These are phyloP conservation scores for Arthroderma uncinatum DNA, from an alignment of 2,329 filamentous ascomycete genomes.

Conservation along the genomic window DNA sequence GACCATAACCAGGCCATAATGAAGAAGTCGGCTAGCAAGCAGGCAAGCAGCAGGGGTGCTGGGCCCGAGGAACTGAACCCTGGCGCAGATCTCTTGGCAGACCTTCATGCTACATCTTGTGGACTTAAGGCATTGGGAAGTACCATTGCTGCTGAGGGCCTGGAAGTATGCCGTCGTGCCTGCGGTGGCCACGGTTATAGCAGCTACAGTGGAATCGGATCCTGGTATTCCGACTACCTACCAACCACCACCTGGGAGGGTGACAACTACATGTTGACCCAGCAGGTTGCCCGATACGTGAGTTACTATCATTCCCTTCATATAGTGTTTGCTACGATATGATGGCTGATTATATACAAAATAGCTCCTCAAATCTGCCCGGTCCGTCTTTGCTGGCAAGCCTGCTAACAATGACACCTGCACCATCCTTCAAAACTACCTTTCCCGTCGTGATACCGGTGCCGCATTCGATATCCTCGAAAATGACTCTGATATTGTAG, in stretches of 20 bases:
- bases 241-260: constrained; percentile 64
- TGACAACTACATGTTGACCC: constrained; percentile 73
- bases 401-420: constrained; percentile 57
- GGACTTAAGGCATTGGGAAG: constrained; percentile 64
- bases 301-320: constrained; percentile 18
- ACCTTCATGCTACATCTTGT: constrained; percentile 66
- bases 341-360: not conserved
- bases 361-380: constrained; percentile 60
- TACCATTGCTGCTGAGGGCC: constrained; percentile 60
- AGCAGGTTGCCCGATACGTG: constrained; percentile 64
- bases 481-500: constrained; percentile 58
- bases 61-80: constrained; percentile 58
- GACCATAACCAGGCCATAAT: constrained; percentile 61
- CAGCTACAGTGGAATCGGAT: constrained; percentile 63
- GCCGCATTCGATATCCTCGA: constrained; percentile 64
- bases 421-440: constrained; percentile 53
- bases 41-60: constrained; percentile 42
- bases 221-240: constrained; percentile 64
- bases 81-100: constrained; percentile 57
- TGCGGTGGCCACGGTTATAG: constrained; percentile 66
- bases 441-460: constrained; percentile 55
- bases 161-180: constrained; percentile 62
- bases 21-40: constrained; percentile 34
- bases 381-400: constrained; percentile 55
- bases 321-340: not conserved